A percentile compares a stretch with the other conserved stretches of the same genome.
Conservation (phyloP, 495 filamentous ascomycete species). For the Penicillium cosmopolitanum region DNA sequence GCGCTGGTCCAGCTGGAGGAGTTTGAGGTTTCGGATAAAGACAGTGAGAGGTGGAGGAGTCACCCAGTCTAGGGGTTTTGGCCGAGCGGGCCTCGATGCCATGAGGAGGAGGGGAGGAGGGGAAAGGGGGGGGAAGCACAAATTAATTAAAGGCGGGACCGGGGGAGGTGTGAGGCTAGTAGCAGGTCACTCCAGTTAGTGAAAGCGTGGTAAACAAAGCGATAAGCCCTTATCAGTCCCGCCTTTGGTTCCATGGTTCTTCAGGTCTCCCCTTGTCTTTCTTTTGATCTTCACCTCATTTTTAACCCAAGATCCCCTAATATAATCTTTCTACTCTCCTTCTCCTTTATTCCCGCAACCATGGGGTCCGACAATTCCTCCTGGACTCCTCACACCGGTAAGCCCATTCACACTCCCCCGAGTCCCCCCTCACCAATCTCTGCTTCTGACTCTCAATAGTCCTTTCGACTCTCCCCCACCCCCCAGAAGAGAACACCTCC, state of each 20-base stretch:
- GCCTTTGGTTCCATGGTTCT: slow-evolving; percentile 5
- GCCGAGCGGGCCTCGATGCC: slow-evolving; percentile 33
- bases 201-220: slow-evolving; percentile 20
- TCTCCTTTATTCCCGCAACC: slow-evolving; percentile 5
- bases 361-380: slow-evolving; percentile 30
- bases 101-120: slow-evolving; percentile 28
- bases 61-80: slow-evolving; percentile 43
- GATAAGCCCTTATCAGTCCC: slow-evolving; percentile 22
- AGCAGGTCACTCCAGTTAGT: no score
- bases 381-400: slow-evolving; percentile 30
- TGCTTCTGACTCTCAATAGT: slow-evolving; percentile 28
- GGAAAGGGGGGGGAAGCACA: not conserved
- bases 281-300: slow-evolving; percentile 13
- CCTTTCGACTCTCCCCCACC: slow-evolving; percentile 51
- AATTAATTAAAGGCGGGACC: not conserved
- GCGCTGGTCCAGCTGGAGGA: slow-evolving; percentile 74
- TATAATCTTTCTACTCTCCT: not conserved
- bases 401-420: not conserved
- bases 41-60: slow-evolving; percentile 61
- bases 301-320: not conserved
- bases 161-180: no score
- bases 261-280: slow-evolving; percentile 6
- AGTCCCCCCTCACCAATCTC: not conserved
- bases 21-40: slow-evolving; percentile 77
- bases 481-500: slow-evolving; percentile 59